Evolutionary conservation across 441 rosid genomes (phyloP), one percentile per base, ranked within the genome.

Genomic region (Arabidopsis hybrid): DNA sequence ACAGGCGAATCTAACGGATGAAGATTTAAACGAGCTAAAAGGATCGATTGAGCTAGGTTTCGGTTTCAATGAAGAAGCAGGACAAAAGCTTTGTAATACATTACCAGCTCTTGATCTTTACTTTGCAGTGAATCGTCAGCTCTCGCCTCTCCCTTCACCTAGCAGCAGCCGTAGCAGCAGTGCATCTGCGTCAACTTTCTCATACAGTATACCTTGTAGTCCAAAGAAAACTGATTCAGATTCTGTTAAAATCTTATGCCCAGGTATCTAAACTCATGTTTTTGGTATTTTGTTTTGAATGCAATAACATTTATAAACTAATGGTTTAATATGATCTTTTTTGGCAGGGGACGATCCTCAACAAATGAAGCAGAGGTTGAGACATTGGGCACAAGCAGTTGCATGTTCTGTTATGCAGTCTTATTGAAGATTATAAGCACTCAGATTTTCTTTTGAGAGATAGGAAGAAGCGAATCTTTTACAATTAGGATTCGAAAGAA

Each of bases 1-100:
- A 5, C 34, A 34, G 0, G 56, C 66, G 0, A 86, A 80, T 36
- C 77, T 95, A 78, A 92, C 98, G 0, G 99, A 92, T 61, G 99
- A 91, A 66, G 99, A 95, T 69, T 75, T 95, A 79, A 71, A 87
- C 49, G 99, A 95, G 83, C 85, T 95, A 7, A 95, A 89, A 76
- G 99, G 98, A 11, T 88, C 96, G 43, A 92, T 95, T 11, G 99
- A 95, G 83, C 92, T 95, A 6, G 99, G 98, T 13, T 95, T 95
- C 50, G 98, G 98, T 42, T 95, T 95, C 75, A 86, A 81, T 5
- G 98, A 95, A 67, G 89, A 92, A 80, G 87, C 79, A 13, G 98
- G 96, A 13, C 91, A 86, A 58, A 77, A 78, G 53, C 61, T 95
- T 6, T 84, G 91, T 70, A 89, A 79, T 58, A 92, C 98, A 5